Base-by-base conservation (phyloP, 2,329 filamentous ascomycete species). In the Dactylellina drechsleri region DNA sequence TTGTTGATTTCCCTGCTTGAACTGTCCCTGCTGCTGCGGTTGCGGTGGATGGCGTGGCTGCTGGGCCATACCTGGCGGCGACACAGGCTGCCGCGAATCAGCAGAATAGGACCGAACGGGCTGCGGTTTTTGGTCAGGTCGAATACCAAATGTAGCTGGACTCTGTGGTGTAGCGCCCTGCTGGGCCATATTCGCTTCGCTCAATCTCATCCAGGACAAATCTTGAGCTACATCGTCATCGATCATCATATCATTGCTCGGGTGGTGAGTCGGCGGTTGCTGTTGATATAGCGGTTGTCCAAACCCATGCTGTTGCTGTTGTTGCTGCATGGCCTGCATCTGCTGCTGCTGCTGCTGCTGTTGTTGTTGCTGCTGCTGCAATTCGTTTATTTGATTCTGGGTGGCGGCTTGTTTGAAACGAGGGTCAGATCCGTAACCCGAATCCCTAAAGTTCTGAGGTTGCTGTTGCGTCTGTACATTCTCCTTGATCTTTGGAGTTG, bases 311-410 rank as follows among this genome's bases (percentile, higher is more conserved):
- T 72, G 66, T 16, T 62, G 67, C 16, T 78, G 75, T 40, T 79
- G 76, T 40, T 78, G 77, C 18, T 74, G 76, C 43, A 73, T 62
- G 47, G 71, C 57, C 26, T 77, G 77, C 15, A 73, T 65, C 36
- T 77, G 75, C 72, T 77, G 74, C 47, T 61, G 59, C 36, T 79
- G 76, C 26, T 78, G 77, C 18, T 76, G 77, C 36, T 74, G 62
- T 28, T 77, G 71, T 23, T 78, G 88, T 68, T 85, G 85, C 77
- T 87, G 87, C n/a, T 91, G 81, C 80, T 90, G 87, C 45, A 87
- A 85, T 74, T 89, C 88, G 49, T 89, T 80, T 49, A 86, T 85
- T 53, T 84, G 83, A 77, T 90, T 88, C 77, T 89, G 89, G 70
- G 89, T 88, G 7, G 83, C 82, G 2, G 83, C 80, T 4, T 85